Evolutionary conservation across 1,139 yeast genomes (phyloP).

Genomic region (Kluyveromyces marxianus): DNA sequence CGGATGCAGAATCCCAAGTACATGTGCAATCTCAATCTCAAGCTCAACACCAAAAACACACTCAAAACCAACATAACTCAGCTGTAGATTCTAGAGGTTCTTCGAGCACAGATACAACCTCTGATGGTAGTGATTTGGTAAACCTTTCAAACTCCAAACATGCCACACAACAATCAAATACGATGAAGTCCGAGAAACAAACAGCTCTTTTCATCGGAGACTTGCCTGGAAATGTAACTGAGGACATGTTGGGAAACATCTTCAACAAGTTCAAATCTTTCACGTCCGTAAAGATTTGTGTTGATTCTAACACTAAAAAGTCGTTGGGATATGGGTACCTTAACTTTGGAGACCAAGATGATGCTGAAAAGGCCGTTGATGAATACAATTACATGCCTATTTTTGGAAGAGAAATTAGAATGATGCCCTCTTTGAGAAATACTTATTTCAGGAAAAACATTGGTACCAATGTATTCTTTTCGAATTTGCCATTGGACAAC

Average conservation of each 20-base stretch:
- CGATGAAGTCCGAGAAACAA: constrained; percentile 13
- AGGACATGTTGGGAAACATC: constrained; percentile 30
- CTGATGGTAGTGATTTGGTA: constrained; percentile 24
- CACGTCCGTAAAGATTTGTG: constrained; percentile 42
- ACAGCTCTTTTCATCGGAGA: constrained; percentile 45
- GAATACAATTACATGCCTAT: constrained; percentile 38
- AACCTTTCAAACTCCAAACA: constrained; percentile 15
- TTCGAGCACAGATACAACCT: constrained; percentile 13
- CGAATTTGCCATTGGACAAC: constrained; percentile 34
- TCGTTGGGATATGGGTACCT: constrained; percentile 49
- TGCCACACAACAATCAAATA: constrained; percentile 5
- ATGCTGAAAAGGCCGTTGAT: constrained; percentile 38
- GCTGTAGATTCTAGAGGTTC: constrained; percentile 11
- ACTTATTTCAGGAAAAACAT: constrained; percentile 22
- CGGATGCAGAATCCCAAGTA: no score
- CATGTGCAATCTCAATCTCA: no score
- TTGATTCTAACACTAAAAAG: constrained; percentile 32
- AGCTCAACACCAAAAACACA: no score
- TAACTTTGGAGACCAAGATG: constrained; percentile 34
- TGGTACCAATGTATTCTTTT: constrained; percentile 31
- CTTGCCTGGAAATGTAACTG: constrained; percentile 35
- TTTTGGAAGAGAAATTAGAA: constrained; percentile 38
- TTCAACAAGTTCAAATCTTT: constrained; percentile 36
- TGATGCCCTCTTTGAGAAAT: constrained; percentile 44
- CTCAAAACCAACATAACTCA: background rate